Base-by-base conservation (phyloP, 345 rosid species). In the Euphorbia tirucalli region DNA sequence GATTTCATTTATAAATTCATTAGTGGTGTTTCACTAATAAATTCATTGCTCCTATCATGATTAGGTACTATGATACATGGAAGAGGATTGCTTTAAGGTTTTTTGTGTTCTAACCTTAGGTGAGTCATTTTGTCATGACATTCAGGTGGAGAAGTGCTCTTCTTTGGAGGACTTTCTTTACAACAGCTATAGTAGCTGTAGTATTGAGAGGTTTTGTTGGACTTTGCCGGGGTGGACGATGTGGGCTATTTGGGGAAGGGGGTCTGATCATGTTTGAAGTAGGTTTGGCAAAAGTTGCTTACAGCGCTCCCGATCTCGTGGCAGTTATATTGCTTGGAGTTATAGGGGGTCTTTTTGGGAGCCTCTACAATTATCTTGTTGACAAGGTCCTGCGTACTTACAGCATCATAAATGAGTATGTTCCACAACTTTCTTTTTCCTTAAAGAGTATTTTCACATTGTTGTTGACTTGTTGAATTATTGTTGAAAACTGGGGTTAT, bases 71-170 rank as follows among this genome's bases (percentile, higher is more conserved):
- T 35, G 27, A 32, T 28, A 30, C 56, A 56, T 18, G 52, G 22
- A 0, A 0, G 19, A 25, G 46, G 1, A 19, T 14, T 31, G 35
- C 31, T 46, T 32, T 55, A 11, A 66, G 15, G 30, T 25, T 43
- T 59, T 56, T n/a, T n/a, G n/a, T n/a, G n/a, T n/a, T n/a, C n/a
- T n/a, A n/a, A n/a, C n/a, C n/a, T n/a, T n/a, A n/a, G n/a, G n/a
- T n/a, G n/a, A n/a, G n/a, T n/a, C 11, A 24, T 70, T 74, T 68
- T 70, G 32, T 44, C 46, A 65, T 75, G 31, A 60, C 55, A 52
- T 65, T 70, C 80, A 93, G 98, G 98, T 93, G 98, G 98, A 82
- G 98, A 79, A 93, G 91, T 81, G 96, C 98, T 32, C 89, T 93
- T 74, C 96, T 93, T 48, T 93, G 97, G 98, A 85, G 97, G 83